Base-by-base conservation (phyloP, 371 early-diverging fungal genomes). In the Coemansia sp. region DNA sequence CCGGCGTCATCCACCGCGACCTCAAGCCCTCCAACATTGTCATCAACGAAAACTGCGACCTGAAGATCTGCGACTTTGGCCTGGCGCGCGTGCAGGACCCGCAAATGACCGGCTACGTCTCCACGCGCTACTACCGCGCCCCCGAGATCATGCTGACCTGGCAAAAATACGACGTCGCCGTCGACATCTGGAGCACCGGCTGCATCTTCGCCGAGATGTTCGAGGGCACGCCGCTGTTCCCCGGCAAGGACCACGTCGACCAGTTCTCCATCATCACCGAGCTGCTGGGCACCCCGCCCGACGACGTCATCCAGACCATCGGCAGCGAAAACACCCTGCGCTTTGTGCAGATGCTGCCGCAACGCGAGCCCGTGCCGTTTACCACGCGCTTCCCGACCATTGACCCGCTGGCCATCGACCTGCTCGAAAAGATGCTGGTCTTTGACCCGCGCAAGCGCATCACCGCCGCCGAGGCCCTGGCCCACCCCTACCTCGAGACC, bases 141-240 rank as follows among this genome's bases (percentile, higher is more conserved):
- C 99, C 99, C 35, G 99, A 99, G 72, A 91, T 99, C 72, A 96
- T 99, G 92, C 80, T 99, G 60, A 98, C 98, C n/a, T 92, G 92
- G 92, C 94, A 94, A 77, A 93, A 92, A 69, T 99, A 99, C 80
- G 93, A 92, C 58, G 91, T 92, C 48, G 94, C 68, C 14, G 93
- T 99, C 38, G 99, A 99, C 81, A 93, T 99, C 71, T 99, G 99
- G 99, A 93, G 93, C 80, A 85, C 96, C n/a, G 99, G 99, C 26
- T 99, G 99, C 81, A 99, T 99, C 60, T 90, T 99, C 70, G 95
- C 95, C 38, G 99, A 99, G 82, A 93, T 99, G 88, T 79, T 96
- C 47, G 92, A 92, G 74, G 92, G 93, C 70, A 92, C 91, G 78
- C 97, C 99, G 16, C 74, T 99, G 49, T 99, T 99, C 84, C 94